Percentiles rank a stretch among this genome's conserved stretches.
Conservation (phyloP, 2,329 filamentous ascomycete species). For the Karstenula rhodostoma region DNA sequence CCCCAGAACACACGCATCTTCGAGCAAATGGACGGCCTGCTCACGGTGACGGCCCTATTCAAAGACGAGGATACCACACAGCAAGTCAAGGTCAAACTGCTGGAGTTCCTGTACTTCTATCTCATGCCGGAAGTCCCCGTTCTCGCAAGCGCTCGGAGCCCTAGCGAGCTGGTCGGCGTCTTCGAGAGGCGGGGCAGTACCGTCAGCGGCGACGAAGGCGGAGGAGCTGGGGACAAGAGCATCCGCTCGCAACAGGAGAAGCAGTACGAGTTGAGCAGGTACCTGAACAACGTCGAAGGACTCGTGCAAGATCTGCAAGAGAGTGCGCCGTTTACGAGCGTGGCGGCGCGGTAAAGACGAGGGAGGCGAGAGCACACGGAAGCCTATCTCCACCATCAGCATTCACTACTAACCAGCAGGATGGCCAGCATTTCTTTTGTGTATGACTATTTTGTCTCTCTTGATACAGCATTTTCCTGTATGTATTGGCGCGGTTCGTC, state of each 20-base stretch:
- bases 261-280: slow-evolving; percentile 77
- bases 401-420: slow-evolving; percentile 8
- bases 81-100: slow-evolving; percentile 92
- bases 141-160: slow-evolving; percentile 47
- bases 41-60: slow-evolving; percentile 92
- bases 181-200: slow-evolving; percentile 45
- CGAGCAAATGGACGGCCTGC: slow-evolving; percentile 87
- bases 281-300: slow-evolving; percentile 81
- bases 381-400: neutral
- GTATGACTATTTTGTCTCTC: slow-evolving; percentile 9
- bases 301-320: slow-evolving; percentile 84
- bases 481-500: slow-evolving; percentile 6
- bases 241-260: slow-evolving; percentile 80
- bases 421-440: slow-evolving; percentile 11
- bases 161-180: slow-evolving; percentile 42
- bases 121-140: slow-evolving; percentile 85
- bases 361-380: neutral
- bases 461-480: slow-evolving; percentile 7
- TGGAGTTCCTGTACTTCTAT: slow-evolving; percentile 98
- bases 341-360: slow-evolving; percentile 34
- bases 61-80: slow-evolving; percentile 84
- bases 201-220: slow-evolving; percentile 35
- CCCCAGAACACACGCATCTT: slow-evolving; percentile 91
- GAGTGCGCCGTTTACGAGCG: slow-evolving; percentile 66
- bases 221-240: slow-evolving; percentile 38